These are phyloP conservation scores for Fragaria ananassa DNA, from an alignment of 306 rosid species.

Conservation along the genomic window DNA sequence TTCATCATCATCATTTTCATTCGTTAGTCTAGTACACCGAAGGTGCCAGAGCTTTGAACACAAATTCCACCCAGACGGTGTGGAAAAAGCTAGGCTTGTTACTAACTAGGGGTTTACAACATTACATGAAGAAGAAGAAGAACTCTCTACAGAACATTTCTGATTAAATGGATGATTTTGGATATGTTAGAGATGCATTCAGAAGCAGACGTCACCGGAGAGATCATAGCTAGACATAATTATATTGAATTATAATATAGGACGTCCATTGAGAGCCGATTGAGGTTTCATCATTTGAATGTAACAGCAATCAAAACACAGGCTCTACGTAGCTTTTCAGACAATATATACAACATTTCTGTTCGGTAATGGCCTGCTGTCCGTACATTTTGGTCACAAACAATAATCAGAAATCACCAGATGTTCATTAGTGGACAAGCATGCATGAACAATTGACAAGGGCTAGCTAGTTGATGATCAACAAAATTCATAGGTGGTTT, in stretches of 20 bases:
- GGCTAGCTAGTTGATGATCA: too few relatives aligned
- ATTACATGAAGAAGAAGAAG: neutral
- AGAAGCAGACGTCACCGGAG: neutral
- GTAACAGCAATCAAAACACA: too few relatives aligned
- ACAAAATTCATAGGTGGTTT: too few relatives aligned
- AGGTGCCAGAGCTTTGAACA: neutral
- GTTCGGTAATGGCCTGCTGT: too few relatives aligned
- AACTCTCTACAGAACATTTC: neutral
- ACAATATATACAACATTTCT: too few relatives aligned
- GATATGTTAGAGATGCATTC: neutral
- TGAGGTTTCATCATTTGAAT: neutral
- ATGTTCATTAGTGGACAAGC: too few relatives aligned
- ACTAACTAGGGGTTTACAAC: neutral
- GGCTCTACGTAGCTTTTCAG: too few relatives aligned
- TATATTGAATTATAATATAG: too few relatives aligned
- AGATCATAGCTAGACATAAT: neutral
- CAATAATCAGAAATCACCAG: too few relatives aligned
- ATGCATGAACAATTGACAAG: too few relatives aligned
- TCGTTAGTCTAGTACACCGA: neutral
- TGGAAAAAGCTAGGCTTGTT: neutral
- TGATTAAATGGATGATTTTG: neutral
- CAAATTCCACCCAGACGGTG: neutral
- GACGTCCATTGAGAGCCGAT: too few relatives aligned
- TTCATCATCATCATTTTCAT: neutral
- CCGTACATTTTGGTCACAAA: too few relatives aligned